Percentiles rank a stretch among this genome's conserved stretches.
phyloP scores from a whole-genome alignment of 2,329 filamentous ascomycete species.

The Fonsecaea erecta region DNA sequence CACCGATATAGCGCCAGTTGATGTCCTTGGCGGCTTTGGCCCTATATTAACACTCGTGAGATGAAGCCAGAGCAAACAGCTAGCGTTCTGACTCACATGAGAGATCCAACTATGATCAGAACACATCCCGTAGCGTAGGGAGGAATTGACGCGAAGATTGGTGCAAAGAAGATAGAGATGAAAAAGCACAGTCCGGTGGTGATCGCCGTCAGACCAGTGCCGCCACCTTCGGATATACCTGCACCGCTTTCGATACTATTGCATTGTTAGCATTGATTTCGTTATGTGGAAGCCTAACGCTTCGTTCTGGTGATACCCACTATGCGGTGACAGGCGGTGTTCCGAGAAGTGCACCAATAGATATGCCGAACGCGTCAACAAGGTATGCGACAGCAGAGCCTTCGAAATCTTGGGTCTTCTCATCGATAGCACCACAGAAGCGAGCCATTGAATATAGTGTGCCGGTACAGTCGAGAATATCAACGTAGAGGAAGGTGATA shows the following conservation, averaged over 20 bases:
- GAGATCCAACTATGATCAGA: slow-evolving; percentile 82
- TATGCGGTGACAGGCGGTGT: slow-evolving; percentile 83
- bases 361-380: slow-evolving; percentile 79
- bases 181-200: slow-evolving; percentile 81
- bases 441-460: slow-evolving; percentile 89
- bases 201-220: slow-evolving; percentile 82
- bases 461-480: slow-evolving; percentile 84
- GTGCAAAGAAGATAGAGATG: slow-evolving; percentile 84
- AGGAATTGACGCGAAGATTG: slow-evolving; percentile 87
- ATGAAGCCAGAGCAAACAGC: background rate
- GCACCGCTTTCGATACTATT: slow-evolving; percentile 76
- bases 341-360: slow-evolving; percentile 78
- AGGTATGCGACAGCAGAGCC: slow-evolving; percentile 82
- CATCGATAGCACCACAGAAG: slow-evolving; percentile 79
- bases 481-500: slow-evolving; percentile 87
- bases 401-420: slow-evolving; percentile 84
- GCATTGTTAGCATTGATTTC: background rate
- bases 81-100: slow-evolving; percentile 68
- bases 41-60: slow-evolving; percentile 6
- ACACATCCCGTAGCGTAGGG: slow-evolving; percentile 89
- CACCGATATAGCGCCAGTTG: slow-evolving; percentile 86
- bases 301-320: background rate
- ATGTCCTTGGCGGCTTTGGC: slow-evolving; percentile 67
- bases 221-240: slow-evolving; percentile 84
- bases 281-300: background rate